phyloP scores from a whole-genome alignment of 208 protist genomes.

The Naegleria fowleri region DNA sequence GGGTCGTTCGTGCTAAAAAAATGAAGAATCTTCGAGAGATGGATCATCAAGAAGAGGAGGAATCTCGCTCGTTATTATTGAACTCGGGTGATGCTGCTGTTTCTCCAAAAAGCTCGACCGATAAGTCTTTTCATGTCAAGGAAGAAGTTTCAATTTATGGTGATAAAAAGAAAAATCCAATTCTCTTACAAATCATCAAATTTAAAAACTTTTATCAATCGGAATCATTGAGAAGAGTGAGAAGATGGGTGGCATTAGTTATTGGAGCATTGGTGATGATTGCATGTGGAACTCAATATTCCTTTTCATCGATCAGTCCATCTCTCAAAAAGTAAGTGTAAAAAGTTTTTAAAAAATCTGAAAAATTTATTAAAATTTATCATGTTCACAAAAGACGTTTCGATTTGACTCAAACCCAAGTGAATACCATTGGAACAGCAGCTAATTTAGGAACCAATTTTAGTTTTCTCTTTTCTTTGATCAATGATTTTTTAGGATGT shows the following conservation, averaged over 20 bases:
- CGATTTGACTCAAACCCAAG: background rate
- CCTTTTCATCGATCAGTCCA: background rate
- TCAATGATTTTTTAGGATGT: background rate
- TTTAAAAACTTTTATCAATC: background rate
- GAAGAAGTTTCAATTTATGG: too few relatives aligned
- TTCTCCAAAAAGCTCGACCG: too few relatives aligned
- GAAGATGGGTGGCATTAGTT: background rate
- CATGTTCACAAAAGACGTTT: background rate
- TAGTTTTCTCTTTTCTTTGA: background rate
- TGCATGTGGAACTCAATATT: slow-evolving; percentile 2
- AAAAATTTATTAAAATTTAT: too few relatives aligned
- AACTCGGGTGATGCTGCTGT: too few relatives aligned
- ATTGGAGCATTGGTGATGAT: background rate
- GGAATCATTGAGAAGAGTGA: background rate
- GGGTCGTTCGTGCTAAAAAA: too few relatives aligned
- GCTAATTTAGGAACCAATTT: background rate
- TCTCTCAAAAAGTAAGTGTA: background rate
- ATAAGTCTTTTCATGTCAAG: too few relatives aligned
- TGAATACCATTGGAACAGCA: background rate
- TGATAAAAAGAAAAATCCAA: too few relatives aligned
- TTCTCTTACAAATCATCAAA: background rate
- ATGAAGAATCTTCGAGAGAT: too few relatives aligned
- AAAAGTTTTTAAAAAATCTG: too few relatives aligned
- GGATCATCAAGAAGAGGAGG: too few relatives aligned
- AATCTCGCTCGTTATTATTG: too few relatives aligned